phyloP scores from a whole-genome alignment of 148 eudicot genomes.

The Rhododendron ferrugineum region DNA sequence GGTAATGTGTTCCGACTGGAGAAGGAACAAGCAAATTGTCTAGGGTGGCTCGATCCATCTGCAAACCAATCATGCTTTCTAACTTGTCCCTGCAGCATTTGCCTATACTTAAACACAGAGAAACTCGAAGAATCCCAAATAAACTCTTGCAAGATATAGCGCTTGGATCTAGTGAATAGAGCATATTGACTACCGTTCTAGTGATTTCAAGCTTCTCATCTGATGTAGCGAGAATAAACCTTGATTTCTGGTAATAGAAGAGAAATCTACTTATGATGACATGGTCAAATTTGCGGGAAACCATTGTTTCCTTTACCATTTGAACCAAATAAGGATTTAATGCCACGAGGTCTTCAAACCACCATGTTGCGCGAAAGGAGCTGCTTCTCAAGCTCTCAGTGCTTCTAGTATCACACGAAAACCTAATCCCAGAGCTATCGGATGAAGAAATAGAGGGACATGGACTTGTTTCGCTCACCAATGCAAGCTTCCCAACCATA shows the following conservation, averaged over 20 bases:
- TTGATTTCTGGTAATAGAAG: constrained; percentile 62
- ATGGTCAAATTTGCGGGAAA: constrained; percentile 48
- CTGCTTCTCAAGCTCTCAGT: constrained; percentile 59
- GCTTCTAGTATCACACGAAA: constrained; percentile 65
- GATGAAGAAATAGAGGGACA: constrained; percentile 59
- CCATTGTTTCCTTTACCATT: constrained; percentile 33
- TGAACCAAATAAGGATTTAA: constrained; percentile 31
- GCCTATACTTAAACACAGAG: constrained; percentile 27
- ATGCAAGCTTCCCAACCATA: constrained; percentile 39
- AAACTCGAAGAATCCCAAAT: constrained; percentile 40
- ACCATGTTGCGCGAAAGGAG: constrained; percentile 46
- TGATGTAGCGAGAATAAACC: constrained; percentile 21
- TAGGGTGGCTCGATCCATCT: constrained; percentile 59
- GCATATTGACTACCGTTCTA: constrained; percentile 37
- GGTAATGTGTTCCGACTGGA: constrained; percentile 32
- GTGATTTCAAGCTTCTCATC: constrained; percentile 46
- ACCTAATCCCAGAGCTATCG: constrained; percentile 54
- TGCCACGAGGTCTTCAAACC: constrained; percentile 62
- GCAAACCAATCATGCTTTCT: constrained; percentile 58
- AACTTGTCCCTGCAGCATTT: constrained; percentile 33
- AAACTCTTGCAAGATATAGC: constrained; percentile 47
- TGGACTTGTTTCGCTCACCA: constrained; percentile 53
- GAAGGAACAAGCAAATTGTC: constrained; percentile 70
- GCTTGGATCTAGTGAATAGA: constrained; percentile 40
- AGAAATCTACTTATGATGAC: constrained; percentile 50